These are phyloP conservation scores for Pythium folliculosum DNA, from an alignment of 352 stramenopile genomes.

Conservation along the genomic window DNA sequence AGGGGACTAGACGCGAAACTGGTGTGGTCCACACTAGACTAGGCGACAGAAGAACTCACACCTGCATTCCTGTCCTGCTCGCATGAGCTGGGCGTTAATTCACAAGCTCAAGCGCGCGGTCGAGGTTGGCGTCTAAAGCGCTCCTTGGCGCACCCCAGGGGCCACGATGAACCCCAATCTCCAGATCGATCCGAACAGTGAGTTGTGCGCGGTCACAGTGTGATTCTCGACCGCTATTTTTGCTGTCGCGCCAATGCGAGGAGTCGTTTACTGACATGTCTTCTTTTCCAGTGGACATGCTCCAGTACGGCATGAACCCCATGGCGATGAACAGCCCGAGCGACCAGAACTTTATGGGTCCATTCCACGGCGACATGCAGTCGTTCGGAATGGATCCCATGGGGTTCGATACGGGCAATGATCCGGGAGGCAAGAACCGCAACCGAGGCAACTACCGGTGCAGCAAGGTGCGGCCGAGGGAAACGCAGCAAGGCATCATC, in stretches of 20 bases:
- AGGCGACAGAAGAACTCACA: constrained; percentile 2
- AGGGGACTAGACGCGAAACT: not conserved
- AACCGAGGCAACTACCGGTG: constrained; percentile 88
- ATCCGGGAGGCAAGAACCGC: constrained; percentile 60
- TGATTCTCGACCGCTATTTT: not conserved
- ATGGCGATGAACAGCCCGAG: constrained; percentile 42
- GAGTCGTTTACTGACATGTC: not conserved
- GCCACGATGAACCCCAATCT: constrained; percentile 31
- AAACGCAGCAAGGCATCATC: too few species aligned
- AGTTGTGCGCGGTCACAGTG: not conserved
- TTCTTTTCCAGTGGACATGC: constrained; percentile 45
- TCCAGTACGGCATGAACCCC: constrained; percentile 52
- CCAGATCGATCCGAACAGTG: constrained; percentile 26
- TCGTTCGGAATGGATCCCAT: constrained; percentile 40
- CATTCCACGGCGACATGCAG: constrained; percentile 50
- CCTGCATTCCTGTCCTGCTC: not conserved
- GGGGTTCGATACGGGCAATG: constrained; percentile 27
- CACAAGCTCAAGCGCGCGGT: not conserved
- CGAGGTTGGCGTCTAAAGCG: not conserved
- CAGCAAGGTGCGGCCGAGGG: constrained; percentile 53
- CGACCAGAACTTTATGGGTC: constrained; percentile 47
- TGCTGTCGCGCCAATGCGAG: not conserved
- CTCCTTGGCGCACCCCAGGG: not conserved
- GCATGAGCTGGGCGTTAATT: constrained; percentile 12
- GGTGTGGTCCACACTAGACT: constrained; percentile 15